Percentiles rank a stretch among this genome's conserved stretches.
These are phyloP conservation scores for Rhynchosporium graminicola DNA, from an alignment of 2,329 filamentous ascomycete species.

Conservation along the genomic window DNA sequence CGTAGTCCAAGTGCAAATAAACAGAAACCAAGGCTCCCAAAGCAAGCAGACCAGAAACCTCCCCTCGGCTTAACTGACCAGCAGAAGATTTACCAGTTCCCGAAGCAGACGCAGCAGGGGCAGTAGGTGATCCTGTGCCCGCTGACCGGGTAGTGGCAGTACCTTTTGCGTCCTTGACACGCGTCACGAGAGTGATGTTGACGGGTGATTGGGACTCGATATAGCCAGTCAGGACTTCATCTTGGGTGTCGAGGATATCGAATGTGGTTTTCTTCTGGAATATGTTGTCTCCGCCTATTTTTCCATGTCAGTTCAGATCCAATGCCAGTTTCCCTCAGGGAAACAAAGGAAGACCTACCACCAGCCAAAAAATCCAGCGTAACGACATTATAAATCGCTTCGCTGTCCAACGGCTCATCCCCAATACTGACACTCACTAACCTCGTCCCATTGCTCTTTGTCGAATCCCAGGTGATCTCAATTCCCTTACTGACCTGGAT, in stretches of 20 bases:
- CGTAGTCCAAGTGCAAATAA: not conserved
- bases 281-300: constrained; percentile 59
- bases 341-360: constrained; percentile 5
- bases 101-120: not conserved
- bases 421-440: constrained; percentile 56
- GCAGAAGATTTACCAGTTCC: not conserved
- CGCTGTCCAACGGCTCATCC: constrained; percentile 48
- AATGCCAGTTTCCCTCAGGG: too few relatives aligned
- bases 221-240: constrained; percentile 55
- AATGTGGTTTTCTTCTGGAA: constrained; percentile 47
- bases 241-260: constrained; percentile 52
- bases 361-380: constrained; percentile 64
- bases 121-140: not conserved
- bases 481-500: constrained; percentile 60
- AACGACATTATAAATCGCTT: constrained; percentile 55
- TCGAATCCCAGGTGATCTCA: constrained; percentile 57
- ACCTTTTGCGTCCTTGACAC: constrained; percentile 23
- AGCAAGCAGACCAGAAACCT: not conserved
- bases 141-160: constrained; percentile 1
- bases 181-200: constrained; percentile 19
- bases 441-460: constrained; percentile 49
- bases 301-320: not conserved
- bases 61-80: constrained; percentile 4
- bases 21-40: not conserved
- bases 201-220: constrained; percentile 41